Evolutionary conservation across 2,329 filamentous ascomycete genomes (phyloP).

Genomic region (Stemphylium vesicarium): DNA sequence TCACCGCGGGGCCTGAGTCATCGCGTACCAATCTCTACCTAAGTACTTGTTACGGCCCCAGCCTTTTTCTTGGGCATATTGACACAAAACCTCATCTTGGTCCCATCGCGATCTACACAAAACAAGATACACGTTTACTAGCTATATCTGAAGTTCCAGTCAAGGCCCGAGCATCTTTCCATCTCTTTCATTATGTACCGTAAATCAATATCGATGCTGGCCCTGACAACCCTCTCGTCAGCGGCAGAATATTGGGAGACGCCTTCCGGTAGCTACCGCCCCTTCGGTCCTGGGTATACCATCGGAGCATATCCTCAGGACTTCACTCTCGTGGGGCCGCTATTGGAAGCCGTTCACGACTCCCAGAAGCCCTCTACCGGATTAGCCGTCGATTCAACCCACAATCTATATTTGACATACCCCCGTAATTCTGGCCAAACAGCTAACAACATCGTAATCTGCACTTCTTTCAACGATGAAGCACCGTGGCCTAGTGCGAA

Average conservation of each 20-base stretch:
- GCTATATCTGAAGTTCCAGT: background rate
- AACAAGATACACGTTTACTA: too few species aligned
- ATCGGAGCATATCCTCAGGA: conserved; percentile 39
- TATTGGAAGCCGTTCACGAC: conserved; percentile 49
- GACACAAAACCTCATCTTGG: too few species aligned
- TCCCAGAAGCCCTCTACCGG: conserved; percentile 48
- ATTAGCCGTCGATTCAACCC: conserved; percentile 47
- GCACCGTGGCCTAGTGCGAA: conserved; percentile 50
- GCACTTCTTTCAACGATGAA: conserved; percentile 49
- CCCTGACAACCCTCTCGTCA: background rate
- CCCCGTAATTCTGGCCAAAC: conserved; percentile 49
- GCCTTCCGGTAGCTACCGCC: conserved; percentile 13
- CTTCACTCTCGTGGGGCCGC: conserved; percentile 47
- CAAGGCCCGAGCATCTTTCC: background rate
- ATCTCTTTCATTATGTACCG: background rate
- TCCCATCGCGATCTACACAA: background rate
- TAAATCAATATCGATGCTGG: background rate
- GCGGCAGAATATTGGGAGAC: conserved; percentile 17
- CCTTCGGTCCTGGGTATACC: conserved; percentile 21
- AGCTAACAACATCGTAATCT: conserved; percentile 49
- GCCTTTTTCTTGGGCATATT: too few species aligned
- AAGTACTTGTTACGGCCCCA: too few species aligned
- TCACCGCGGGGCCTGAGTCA: too few species aligned
- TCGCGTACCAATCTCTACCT: too few species aligned
- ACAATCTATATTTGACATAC: conserved; percentile 53